These are phyloP conservation scores for Metarhizium sp. DNA, from an alignment of 2,329 filamentous ascomycete genomes.

Conservation along the genomic window DNA sequence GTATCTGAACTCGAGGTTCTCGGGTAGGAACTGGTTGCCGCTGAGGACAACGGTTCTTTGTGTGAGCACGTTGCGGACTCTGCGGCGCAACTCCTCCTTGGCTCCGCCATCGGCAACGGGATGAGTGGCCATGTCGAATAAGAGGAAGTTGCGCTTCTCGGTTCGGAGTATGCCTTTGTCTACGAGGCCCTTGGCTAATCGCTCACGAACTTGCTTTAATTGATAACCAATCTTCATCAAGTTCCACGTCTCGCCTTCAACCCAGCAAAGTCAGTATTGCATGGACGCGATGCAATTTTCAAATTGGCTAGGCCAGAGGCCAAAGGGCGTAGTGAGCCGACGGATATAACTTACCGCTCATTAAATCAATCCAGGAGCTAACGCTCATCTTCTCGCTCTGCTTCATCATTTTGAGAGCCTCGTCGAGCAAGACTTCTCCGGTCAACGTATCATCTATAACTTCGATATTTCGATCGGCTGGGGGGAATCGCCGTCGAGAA, in stretches of 20 bases:
- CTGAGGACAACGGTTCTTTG: constrained; percentile 89
- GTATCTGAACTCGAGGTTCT: constrained; percentile 90
- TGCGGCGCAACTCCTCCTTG: constrained; percentile 92
- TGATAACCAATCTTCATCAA: constrained; percentile 99
- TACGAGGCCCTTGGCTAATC: constrained; percentile 91
- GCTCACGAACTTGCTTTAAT: constrained; percentile 96
- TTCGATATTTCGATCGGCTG: constrained; percentile 90
- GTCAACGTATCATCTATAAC: constrained; percentile 95
- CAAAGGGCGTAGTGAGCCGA: neutral
- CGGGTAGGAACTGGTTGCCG: constrained; percentile 79
- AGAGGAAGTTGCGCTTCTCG: constrained; percentile 97
- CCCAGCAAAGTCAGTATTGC: neutral
- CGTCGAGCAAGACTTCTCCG: constrained; percentile 92
- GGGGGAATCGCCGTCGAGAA: constrained; percentile 79
- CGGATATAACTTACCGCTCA: constrained; percentile 65
- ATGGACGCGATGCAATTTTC: neutral
- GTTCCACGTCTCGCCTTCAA: constrained; percentile 93
- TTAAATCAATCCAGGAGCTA: constrained; percentile 95
- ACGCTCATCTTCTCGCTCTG: constrained; percentile 99
- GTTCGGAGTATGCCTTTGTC: constrained; percentile 98
- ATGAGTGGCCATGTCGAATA: constrained; percentile 99
- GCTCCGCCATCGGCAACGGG: constrained; percentile 92
- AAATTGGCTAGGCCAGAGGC: too few species aligned
- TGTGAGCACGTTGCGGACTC: constrained; percentile 86
- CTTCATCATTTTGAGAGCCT: constrained; percentile 99